A percentile compares a stretch with the other conserved stretches of the same genome.
These are phyloP conservation scores for Chalaropsis thielavioides DNA, from an alignment of 2,329 filamentous ascomycete genomes.

Conservation along the genomic window DNA sequence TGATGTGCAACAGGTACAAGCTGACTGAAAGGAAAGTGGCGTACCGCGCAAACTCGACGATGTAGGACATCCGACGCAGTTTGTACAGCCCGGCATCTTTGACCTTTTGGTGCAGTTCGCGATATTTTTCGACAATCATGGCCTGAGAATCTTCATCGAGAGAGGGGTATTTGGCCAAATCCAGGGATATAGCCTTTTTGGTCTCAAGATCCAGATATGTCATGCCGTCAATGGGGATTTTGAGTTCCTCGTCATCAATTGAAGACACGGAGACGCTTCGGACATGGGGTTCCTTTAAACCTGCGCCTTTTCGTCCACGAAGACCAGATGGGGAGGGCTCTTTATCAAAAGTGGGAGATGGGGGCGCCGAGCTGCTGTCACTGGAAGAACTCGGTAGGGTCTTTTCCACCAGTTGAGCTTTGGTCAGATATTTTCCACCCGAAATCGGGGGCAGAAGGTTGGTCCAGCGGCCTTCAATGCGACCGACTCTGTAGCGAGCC, in stretches of 20 bases:
- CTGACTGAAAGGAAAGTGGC: conserved; percentile 45
- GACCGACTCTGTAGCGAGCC: conserved; percentile 70
- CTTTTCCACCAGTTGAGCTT: conserved; percentile 7
- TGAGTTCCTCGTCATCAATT: conserved; percentile 30
- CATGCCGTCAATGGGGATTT: conserved; percentile 36
- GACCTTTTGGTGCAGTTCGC: conserved; percentile 58
- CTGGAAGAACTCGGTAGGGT: conserved; percentile 29
- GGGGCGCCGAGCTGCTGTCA: conserved; percentile 37
- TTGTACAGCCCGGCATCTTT: conserved; percentile 62
- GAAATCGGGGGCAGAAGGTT: conserved; percentile 90
- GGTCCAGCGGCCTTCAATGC: conserved; percentile 63
- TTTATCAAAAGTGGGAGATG: conserved; percentile 37
- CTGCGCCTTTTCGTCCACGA: conserved; percentile 9
- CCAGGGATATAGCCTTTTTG: conserved; percentile 56
- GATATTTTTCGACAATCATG: conserved; percentile 65
- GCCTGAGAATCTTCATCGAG: conserved; percentile 61
- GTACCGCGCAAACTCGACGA: conserved; percentile 61
- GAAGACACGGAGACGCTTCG: conserved; percentile 10
- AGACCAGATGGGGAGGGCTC: conserved; percentile 16
- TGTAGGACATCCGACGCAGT: conserved; percentile 72
- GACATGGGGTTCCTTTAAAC: neutral
- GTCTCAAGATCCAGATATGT: conserved; percentile 61
- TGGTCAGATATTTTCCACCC: conserved; percentile 54
- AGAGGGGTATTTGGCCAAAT: conserved; percentile 65
- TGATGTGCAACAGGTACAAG: conserved; percentile 44